Evolutionary conservation across 2,329 filamentous ascomycete genomes (phyloP).

Genomic region (Penicillium sp.): DNA sequence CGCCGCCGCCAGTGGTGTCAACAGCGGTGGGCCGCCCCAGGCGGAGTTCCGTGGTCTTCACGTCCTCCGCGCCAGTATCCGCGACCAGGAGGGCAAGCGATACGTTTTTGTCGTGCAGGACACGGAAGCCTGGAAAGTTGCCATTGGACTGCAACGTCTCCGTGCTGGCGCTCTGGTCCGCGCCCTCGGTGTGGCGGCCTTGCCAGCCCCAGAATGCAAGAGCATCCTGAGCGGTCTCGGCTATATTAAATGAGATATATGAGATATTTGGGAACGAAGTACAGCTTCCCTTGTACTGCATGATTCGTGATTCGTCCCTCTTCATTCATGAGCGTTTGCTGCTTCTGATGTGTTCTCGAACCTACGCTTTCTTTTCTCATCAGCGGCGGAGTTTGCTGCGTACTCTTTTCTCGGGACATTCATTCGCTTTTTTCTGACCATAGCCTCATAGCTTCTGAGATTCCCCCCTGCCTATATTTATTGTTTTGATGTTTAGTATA

Average conservation of each 20-base stretch:
- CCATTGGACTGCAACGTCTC: slow-evolving; percentile 54
- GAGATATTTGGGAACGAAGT: background rate
- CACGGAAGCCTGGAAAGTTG: slow-evolving; percentile 60
- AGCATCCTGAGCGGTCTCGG: slow-evolving; percentile 39
- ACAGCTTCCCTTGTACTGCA: background rate
- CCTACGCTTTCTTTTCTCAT: slow-evolving; percentile 18
- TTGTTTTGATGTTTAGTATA: slow-evolving; percentile 15
- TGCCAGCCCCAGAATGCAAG: slow-evolving; percentile 46
- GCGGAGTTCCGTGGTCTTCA: slow-evolving; percentile 48
- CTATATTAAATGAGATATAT: slow-evolving; percentile 21
- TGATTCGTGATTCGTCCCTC: background rate
- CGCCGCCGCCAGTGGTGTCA: slow-evolving; percentile 20
- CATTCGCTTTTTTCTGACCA: slow-evolving; percentile 14
- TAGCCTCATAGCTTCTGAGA: slow-evolving; percentile 18
- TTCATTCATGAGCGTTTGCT: background rate
- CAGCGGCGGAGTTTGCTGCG: slow-evolving; percentile 26
- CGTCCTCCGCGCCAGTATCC: slow-evolving; percentile 54
- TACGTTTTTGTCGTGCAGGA: slow-evolving; percentile 59
- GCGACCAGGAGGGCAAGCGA: slow-evolving; percentile 57
- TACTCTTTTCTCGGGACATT: slow-evolving; percentile 20
- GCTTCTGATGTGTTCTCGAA: slow-evolving; percentile 1
- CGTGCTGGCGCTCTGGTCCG: slow-evolving; percentile 54
- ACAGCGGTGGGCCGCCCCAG: slow-evolving; percentile 26
- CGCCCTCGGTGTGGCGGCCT: slow-evolving; percentile 50
- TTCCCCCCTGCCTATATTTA: slow-evolving; percentile 15